phyloP scores from a whole-genome alignment of 768 basidiomycete genomes.

The Pleurotus sapidus region DNA sequence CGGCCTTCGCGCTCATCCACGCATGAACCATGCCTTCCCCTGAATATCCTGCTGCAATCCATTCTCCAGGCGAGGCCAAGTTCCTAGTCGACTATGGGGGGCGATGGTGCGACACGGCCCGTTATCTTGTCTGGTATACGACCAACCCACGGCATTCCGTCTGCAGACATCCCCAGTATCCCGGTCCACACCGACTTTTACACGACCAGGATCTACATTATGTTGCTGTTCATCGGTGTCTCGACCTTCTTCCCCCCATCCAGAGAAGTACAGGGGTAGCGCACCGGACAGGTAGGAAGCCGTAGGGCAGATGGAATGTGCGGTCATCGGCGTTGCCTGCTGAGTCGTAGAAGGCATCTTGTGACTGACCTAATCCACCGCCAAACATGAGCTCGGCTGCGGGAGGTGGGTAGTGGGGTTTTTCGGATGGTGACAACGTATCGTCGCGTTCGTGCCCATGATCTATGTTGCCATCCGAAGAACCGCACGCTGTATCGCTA shows the following conservation, averaged over 20 bases:
- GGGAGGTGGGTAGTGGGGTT: slow-evolving; percentile 18
- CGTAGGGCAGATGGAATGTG: slow-evolving; percentile 21
- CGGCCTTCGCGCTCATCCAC: slow-evolving; percentile 58
- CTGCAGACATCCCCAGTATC: slow-evolving; percentile 58
- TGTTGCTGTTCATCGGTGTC: slow-evolving; percentile 1
- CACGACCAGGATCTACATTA: slow-evolving; percentile 38
- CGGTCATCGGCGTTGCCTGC: slow-evolving; percentile 38
- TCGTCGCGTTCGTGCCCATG: neutral
- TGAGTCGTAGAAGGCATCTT: slow-evolving; percentile 27
- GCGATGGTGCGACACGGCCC: slow-evolving; percentile 16
- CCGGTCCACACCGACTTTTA: slow-evolving; percentile 66
- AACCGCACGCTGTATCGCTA: neutral
- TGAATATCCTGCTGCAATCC: slow-evolving; percentile 68
- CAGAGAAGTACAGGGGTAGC: slow-evolving; percentile 54
- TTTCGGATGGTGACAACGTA: neutral
- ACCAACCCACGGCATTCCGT: slow-evolving; percentile 69
- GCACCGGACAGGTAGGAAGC: slow-evolving; percentile 31
- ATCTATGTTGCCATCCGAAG: neutral
- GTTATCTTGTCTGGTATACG: slow-evolving; percentile 50
- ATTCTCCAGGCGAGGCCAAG: slow-evolving; percentile 52
- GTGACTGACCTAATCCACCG: slow-evolving; percentile 36
- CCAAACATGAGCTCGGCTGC: slow-evolving; percentile 63
- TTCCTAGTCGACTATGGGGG: neutral
- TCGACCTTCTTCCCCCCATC: slow-evolving; percentile 29
- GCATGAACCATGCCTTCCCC: slow-evolving; percentile 77